Percentiles rank a stretch among this genome's conserved stretches.
phyloP scores from a whole-genome alignment of 176 grass and related monocot genomes.

The Cenchrus americanus region DNA sequence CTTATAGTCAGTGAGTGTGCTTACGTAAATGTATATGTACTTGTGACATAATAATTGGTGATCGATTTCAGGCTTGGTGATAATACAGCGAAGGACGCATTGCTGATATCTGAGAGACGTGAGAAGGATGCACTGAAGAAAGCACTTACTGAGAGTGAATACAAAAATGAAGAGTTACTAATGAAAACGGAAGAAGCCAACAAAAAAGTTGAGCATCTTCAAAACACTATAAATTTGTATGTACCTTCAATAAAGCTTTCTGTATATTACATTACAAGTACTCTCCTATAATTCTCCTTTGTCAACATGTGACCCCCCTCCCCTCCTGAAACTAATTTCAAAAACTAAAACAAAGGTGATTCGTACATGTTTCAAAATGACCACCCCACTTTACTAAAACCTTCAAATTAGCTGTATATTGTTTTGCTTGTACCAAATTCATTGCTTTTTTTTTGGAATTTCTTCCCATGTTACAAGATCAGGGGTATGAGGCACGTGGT shows the following conservation, averaged over 20 bases:
- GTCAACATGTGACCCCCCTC: neutral
- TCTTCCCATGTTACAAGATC: conserved; percentile 1
- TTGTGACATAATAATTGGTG: conserved; percentile 25
- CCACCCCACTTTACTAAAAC: neutral
- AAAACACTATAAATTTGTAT: conserved; percentile 52
- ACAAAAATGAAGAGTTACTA: conserved; percentile 52
- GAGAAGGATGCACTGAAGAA: conserved; percentile 64
- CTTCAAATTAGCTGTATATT: neutral
- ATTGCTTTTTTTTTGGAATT: neutral
- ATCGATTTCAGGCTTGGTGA: conserved; percentile 55
- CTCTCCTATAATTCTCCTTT: neutral
- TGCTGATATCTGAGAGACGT: conserved; percentile 53
- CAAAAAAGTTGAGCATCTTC: conserved; percentile 59
- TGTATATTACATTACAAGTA: conserved; percentile 18
- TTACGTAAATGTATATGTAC: conserved; percentile 25
- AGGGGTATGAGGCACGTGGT: neutral
- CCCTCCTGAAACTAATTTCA: conserved; percentile 28
- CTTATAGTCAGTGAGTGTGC: neutral
- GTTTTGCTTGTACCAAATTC: neutral
- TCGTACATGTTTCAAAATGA: neutral
- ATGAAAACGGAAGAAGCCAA: conserved; percentile 47
- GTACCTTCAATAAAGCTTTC: conserved; percentile 29
- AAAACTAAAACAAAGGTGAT: neutral
- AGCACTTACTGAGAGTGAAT: conserved; percentile 49
- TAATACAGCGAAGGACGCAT: conserved; percentile 47